Base-by-base conservation (phyloP, 2,329 filamentous ascomycete genomes). In the Fusarium sp. region DNA sequence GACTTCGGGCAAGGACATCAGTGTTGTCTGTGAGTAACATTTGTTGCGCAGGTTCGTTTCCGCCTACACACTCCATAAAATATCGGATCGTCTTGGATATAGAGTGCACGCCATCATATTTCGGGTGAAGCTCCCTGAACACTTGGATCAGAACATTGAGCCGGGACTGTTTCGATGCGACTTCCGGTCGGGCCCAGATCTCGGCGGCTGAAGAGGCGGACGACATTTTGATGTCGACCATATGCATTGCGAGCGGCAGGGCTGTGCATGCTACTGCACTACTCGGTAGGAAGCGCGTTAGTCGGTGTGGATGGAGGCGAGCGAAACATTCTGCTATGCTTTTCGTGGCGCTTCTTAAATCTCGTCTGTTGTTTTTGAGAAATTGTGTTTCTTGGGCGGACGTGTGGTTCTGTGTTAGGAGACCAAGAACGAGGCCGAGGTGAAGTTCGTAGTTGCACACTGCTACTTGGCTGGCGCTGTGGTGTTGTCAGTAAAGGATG, bases 231-330 rank as follows among this genome's bases (percentile, higher is more conserved):
- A 71, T 65, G 2, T 71, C 71, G 1, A 73, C 50, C 56, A 73
- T 70, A 5, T 73, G 71, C 50, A 73, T 59, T 0, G 71, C 71
- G 1, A 73, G 51, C 0, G 71, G 71, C 0, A 73, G 71, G 2
- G 71, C 68, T 8, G 62, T 72, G 18, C 71, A 73, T 10, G 60
- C 71, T 3, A 73, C 71, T 1, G 68, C 71, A 14, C 71, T 73
- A 14, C 71, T 72, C 0, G 71, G 71, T n/a, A 73, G 20, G 68
- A 66, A 73, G 3, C 62, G 59, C 0, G 71, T 58, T 1, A 73
- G 18, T 3, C 62, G 56, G 2, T 59, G 64, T 16, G 64, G 64
- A 0, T 66, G 64, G 9, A 72, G 38, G 32, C 61, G 51, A 3
- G 64, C 59, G 4, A 69, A 56, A 20, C 68, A 71, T 29, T 71